phyloP scores from a whole-genome alignment of 2,329 filamentous ascomycete species.

The Diplodia seriata region DNA sequence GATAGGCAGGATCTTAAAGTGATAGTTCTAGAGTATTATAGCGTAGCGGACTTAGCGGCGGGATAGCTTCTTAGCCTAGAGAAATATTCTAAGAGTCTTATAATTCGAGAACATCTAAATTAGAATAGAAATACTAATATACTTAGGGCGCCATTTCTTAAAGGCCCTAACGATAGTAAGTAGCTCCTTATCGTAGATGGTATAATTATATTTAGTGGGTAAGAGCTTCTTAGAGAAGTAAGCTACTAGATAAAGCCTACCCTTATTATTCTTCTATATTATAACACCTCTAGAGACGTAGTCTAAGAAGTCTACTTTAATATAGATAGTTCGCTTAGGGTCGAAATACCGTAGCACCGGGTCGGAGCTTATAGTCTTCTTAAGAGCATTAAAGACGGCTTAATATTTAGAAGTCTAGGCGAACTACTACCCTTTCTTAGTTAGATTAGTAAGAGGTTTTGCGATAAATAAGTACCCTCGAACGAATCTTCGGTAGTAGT shows the following conservation, averaged over 20 bases:
- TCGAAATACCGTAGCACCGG: too few relatives aligned
- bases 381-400: too few relatives aligned
- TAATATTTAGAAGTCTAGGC: too few relatives aligned
- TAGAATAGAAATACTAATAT: constrained; percentile 34
- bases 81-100: constrained; percentile 43
- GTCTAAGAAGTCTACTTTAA: neutral
- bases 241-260: neutral
- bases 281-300: neutral
- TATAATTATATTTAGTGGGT: constrained; percentile 38
- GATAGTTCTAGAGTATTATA: neutral
- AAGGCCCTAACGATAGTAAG: constrained; percentile 38
- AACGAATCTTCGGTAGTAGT: too few relatives aligned
- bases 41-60: neutral
- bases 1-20: neutral
- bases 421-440: too few relatives aligned
- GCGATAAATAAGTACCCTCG: too few relatives aligned
- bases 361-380: too few relatives aligned
- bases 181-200: constrained; percentile 27
- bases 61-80: constrained; percentile 32
- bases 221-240: constrained; percentile 40
- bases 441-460: too few relatives aligned
- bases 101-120: constrained; percentile 39
- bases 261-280: neutral
- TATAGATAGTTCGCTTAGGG: too few relatives aligned
- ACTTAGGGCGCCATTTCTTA: neutral